Conservation (phyloP, 768 basidiomycete genomes). For the Russula vinacea region DNA sequence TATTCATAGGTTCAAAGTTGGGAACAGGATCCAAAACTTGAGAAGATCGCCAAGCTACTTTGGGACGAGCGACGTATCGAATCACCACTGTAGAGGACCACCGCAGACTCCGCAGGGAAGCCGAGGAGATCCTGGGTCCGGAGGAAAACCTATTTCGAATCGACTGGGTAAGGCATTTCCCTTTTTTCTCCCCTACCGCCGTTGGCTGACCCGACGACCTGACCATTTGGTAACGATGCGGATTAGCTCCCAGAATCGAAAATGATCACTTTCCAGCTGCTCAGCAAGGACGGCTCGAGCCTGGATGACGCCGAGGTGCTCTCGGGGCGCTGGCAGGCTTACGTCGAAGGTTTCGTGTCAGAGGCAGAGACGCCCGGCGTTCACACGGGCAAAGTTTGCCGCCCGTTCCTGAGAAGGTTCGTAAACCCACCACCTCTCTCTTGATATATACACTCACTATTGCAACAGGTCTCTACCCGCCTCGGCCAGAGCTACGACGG, state of each 20-base stretch:
- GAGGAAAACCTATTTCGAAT: constrained; percentile 79
- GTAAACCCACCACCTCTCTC: constrained; percentile 43
- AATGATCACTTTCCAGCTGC: constrained; percentile 66
- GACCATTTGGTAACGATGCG: background rate
- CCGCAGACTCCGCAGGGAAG: constrained; percentile 60
- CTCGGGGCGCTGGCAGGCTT: constrained; percentile 75
- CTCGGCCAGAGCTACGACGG: constrained; percentile 8
- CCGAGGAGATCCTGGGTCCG: constrained; percentile 66
- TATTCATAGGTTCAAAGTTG: constrained; percentile 55
- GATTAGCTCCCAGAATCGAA: constrained; percentile 62
- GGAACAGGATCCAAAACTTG: constrained; percentile 64
- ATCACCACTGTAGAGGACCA: constrained; percentile 68
- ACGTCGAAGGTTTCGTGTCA: constrained; percentile 73
- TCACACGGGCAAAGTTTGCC: constrained; percentile 43
- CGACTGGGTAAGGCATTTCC: constrained; percentile 61
- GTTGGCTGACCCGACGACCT: too few relatives aligned
- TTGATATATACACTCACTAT: constrained; percentile 37
- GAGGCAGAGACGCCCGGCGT: constrained; percentile 57
- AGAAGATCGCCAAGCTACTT: constrained; percentile 66
- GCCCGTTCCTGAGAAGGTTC: constrained; percentile 58
- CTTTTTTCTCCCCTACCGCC: background rate
- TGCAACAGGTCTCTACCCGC: constrained; percentile 43
- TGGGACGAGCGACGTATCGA: constrained; percentile 62
- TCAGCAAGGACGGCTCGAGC: constrained; percentile 75
- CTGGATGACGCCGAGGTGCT: constrained; percentile 74